Conservation (phyloP, 2,329 filamentous ascomycete genomes). For the Epichloe baconii region DNA sequence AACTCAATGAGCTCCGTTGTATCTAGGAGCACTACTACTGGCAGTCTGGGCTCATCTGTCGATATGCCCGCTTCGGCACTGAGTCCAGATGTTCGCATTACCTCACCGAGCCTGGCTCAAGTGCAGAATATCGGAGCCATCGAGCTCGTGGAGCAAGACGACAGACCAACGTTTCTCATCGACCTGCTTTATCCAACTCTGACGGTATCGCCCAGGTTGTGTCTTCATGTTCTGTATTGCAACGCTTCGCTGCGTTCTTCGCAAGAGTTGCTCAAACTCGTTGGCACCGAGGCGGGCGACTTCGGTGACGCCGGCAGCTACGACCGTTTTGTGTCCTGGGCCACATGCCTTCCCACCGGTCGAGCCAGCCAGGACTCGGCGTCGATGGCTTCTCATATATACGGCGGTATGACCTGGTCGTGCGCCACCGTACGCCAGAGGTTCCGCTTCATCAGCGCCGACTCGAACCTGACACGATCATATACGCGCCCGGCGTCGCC, state of each 20-base stretch:
- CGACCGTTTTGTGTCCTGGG: slow-evolving; percentile 56
- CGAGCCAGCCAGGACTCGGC: slow-evolving; percentile 36
- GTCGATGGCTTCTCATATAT: slow-evolving; percentile 41
- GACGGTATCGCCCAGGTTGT: slow-evolving; percentile 31
- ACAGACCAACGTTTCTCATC: slow-evolving; percentile 63
- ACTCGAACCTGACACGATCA: slow-evolving; percentile 17
- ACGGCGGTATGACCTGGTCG: slow-evolving; percentile 56
- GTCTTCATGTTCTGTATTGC: slow-evolving; percentile 49
- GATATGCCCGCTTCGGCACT: slow-evolving; percentile 36
- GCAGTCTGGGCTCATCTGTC: slow-evolving; percentile 39
- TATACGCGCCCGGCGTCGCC: slow-evolving; percentile 26
- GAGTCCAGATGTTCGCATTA: slow-evolving; percentile 37
- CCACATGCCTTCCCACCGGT: slow-evolving; percentile 40
- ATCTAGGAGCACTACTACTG: slow-evolving; percentile 37
- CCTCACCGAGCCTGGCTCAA: slow-evolving; percentile 33
- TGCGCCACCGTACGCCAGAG: slow-evolving; percentile 55
- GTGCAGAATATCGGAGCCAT: slow-evolving; percentile 51
- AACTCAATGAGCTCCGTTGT: slow-evolving; percentile 32
- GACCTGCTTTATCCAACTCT: slow-evolving; percentile 50
- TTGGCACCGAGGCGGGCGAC: slow-evolving; percentile 36
- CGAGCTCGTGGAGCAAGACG: slow-evolving; percentile 65
- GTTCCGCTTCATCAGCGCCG: slow-evolving; percentile 54
- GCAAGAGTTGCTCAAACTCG: slow-evolving; percentile 38
- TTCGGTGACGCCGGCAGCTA: slow-evolving; percentile 34
- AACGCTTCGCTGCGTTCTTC: slow-evolving; percentile 53